These are phyloP conservation scores for Lupinus albus DNA, from an alignment of 306 rosid species.

Conservation along the genomic window DNA sequence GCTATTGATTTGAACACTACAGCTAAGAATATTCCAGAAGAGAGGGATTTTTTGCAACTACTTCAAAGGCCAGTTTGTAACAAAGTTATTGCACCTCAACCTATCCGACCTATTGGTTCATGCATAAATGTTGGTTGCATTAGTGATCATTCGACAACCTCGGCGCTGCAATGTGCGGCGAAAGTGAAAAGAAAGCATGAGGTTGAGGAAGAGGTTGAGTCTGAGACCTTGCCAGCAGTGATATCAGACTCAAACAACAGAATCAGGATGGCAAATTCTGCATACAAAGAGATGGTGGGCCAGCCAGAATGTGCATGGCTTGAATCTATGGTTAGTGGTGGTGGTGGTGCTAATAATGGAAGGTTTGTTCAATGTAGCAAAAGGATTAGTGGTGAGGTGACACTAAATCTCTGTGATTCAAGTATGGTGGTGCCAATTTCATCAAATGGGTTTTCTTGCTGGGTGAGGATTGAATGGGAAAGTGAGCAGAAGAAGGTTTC, in stretches of 20 bases:
- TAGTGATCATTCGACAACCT: slow-evolving; percentile 41
- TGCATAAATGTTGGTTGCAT: slow-evolving; percentile 70
- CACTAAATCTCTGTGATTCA: slow-evolving; percentile 55
- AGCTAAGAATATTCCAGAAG: slow-evolving; percentile 58
- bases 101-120: slow-evolving; percentile 79
- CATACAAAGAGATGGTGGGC: slow-evolving; percentile 86
- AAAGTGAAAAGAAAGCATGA: slow-evolving; percentile 54
- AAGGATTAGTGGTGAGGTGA: slow-evolving; percentile 84
- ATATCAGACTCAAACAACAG: slow-evolving; percentile 81
- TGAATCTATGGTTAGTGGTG: slow-evolving; percentile 51
- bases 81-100: slow-evolving; percentile 70
- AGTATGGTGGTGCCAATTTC: slow-evolving; percentile 51
- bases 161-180: not conserved
- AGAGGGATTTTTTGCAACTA: slow-evolving; percentile 66
- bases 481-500: slow-evolving; percentile 46
- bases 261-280: slow-evolving; percentile 80
- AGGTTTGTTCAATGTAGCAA: slow-evolving; percentile 43
- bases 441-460: slow-evolving; percentile 78
- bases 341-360: slow-evolving; percentile 47
- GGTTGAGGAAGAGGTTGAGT: slow-evolving; percentile 69
- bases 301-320: slow-evolving; percentile 93
- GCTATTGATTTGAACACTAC: slow-evolving; percentile 48
- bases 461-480: slow-evolving; percentile 93
- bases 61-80: slow-evolving; percentile 46
- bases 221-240: slow-evolving; percentile 68